These are phyloP conservation scores for Bonia amplexicaulis DNA, from an alignment of 176 grass and related monocot species.

Conservation along the genomic window DNA sequence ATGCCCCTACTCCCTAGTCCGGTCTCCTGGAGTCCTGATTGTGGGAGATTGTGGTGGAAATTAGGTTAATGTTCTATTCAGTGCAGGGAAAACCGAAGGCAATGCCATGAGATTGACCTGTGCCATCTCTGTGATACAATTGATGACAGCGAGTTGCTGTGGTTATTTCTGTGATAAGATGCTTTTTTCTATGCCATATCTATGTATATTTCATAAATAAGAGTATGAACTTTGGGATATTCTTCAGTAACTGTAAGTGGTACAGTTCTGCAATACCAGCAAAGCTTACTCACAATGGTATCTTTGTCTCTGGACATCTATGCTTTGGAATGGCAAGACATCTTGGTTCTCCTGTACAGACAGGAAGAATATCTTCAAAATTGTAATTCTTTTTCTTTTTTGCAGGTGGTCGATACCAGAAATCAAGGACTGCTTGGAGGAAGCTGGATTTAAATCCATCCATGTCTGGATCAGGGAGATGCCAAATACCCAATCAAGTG, in stretches of 20 bases:
- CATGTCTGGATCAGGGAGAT: slow-evolving; percentile 78
- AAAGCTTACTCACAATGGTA: background rate
- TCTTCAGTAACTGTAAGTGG: background rate
- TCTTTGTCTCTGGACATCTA: background rate
- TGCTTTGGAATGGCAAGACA: background rate
- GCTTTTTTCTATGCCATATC: background rate
- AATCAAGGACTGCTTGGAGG: slow-evolving; percentile 90
- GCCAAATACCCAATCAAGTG: slow-evolving; percentile 59
- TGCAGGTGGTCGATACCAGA: slow-evolving; percentile 87
- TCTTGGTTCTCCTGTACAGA: background rate
- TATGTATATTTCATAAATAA: background rate
- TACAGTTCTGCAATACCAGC: background rate
- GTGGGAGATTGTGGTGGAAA: background rate
- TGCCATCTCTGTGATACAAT: background rate
- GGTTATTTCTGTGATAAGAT: background rate
- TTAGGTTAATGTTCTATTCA: background rate
- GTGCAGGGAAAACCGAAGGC: background rate
- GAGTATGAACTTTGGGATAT: background rate
- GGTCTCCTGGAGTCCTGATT: background rate
- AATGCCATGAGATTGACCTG: background rate
- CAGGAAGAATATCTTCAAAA: background rate
- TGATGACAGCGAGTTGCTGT: background rate
- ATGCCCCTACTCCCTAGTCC: background rate
- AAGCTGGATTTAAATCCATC: slow-evolving; percentile 70
- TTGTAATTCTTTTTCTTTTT: background rate